Base-by-base conservation (phyloP, 2,329 filamentous ascomycete species). In the Aquanectria penicillioides region DNA sequence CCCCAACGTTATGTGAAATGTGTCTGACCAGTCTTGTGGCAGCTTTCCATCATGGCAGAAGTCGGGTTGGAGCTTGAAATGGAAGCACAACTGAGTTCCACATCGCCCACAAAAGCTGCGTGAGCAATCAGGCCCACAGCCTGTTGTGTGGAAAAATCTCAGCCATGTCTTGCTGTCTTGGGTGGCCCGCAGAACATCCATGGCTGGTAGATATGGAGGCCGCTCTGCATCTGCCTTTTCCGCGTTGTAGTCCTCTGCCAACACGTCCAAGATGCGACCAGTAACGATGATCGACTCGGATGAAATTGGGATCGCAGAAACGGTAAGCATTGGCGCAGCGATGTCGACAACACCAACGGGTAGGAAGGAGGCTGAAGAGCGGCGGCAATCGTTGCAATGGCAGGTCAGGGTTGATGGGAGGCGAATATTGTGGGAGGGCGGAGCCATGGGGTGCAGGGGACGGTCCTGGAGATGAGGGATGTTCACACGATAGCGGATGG, bases 101-200 rank as follows among this genome's bases (percentile, higher is more conserved):
- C 69, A 72, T 8, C 70, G 68, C 0, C 63, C 63, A 17, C 70
- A 72, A 43, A 72, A 72, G 36, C 57, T 62, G 10, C 70, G 69
- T 0, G 70, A 69, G 31, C 34, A 37, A 1, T 46, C 50, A 4
- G 41, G 28, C 17, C 57, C 49, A 31, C 65, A 65, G n/a, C 54
- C 46, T 2, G n/a, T 28, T 28, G 61, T 61, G 41, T 71, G 69
- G 38, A 62, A 71, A 62, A 69, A 72, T n/a, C 68, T 60, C 11
- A 71, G 34, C 63, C 65, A 70, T 6, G 62, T 64, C 33, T 53
- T 47, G 31, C 40, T 57, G 34, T 62, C 51, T 1, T 46, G 44
- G 29, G 22, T 40, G 8, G 65, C 61, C 5, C 57, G 54, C 6
- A 70, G 37, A 17, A 66, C 51, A 9, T 71, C 65, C 9, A 48